Conservation (phyloP, 2,329 filamentous ascomycete species). For the Paraphaeosphaeria minitans region DNA sequence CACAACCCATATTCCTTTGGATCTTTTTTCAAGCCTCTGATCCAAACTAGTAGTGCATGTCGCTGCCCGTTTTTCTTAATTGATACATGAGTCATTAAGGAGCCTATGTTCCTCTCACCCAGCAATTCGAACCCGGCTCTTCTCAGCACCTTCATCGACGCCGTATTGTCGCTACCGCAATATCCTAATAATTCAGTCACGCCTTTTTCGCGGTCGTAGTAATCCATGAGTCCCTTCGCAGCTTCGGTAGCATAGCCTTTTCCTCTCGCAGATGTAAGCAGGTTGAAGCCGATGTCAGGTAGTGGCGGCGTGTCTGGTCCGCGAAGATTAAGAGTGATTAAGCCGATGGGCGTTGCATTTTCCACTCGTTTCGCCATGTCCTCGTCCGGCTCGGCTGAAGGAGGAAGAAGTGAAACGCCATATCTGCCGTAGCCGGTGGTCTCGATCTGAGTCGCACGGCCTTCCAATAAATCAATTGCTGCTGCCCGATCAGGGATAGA, state of each 20-base stretch:
- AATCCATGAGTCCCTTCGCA: neutral
- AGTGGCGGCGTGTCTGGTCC: neutral
- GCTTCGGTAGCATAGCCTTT: conserved; percentile 8
- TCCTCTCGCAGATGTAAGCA: neutral
- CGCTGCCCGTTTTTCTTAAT: neutral
- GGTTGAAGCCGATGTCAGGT: conserved; percentile 3
- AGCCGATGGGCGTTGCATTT: neutral
- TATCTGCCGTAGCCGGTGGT: conserved; percentile 7
- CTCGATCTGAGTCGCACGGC: conserved; percentile 2
- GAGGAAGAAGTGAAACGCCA: conserved; percentile 1
- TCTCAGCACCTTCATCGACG: neutral
- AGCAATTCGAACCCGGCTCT: neutral
- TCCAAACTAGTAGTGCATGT: neutral
- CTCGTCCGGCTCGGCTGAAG: neutral
- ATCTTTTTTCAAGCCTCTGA: neutral
- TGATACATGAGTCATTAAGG: neutral
- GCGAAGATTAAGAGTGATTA: conserved; percentile 3
- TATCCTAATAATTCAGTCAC: conserved; percentile 7
- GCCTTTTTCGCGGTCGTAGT: conserved; percentile 1
- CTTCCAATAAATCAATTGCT: neutral
- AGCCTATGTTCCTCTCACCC: neutral
- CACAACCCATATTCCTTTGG: conserved; percentile 1
- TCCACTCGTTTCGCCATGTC: neutral
- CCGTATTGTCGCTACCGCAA: conserved; percentile 1
- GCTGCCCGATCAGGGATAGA: neutral